Evolutionary conservation across 176 grass and related monocot genomes (phyloP).

Genomic region (Aegilops speltoides): DNA sequence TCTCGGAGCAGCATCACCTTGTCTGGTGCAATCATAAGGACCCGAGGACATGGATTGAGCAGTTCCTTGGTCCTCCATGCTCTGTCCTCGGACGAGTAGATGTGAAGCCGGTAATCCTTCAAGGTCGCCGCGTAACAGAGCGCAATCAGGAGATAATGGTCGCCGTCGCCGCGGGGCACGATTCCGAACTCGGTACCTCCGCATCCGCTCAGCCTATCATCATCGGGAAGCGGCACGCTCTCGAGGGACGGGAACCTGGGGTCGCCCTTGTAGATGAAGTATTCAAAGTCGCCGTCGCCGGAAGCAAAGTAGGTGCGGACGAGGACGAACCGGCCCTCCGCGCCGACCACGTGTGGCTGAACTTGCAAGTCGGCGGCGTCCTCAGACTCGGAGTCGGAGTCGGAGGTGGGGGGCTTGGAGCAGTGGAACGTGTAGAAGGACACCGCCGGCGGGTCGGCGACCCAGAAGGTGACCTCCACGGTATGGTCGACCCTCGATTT

Average conservation of each 20-base stretch:
- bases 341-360: neutral
- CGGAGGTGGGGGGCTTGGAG: neutral
- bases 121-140: neutral
- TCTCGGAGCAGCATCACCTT: slow-evolving; percentile 1
- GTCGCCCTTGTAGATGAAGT: neutral
- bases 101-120: neutral
- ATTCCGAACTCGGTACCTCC: neutral
- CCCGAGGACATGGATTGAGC: neutral
- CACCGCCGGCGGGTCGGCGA: neutral
- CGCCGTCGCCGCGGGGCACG: neutral
- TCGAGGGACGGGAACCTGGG: neutral
- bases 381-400: neutral
- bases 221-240: neutral
- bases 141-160: neutral
- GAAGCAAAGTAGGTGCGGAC: neutral
- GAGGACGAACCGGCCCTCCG: neutral
- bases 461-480: neutral
- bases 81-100: slow-evolving; percentile 4
- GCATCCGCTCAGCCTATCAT: neutral
- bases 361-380: neutral
- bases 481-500: neutral
- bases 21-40: neutral
- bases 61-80: neutral
- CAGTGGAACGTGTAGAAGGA: slow-evolving; percentile 6
- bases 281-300: neutral